Conservation (phyloP, 2,329 filamentous ascomycete genomes). For the Lachnellula willkommii region DNA sequence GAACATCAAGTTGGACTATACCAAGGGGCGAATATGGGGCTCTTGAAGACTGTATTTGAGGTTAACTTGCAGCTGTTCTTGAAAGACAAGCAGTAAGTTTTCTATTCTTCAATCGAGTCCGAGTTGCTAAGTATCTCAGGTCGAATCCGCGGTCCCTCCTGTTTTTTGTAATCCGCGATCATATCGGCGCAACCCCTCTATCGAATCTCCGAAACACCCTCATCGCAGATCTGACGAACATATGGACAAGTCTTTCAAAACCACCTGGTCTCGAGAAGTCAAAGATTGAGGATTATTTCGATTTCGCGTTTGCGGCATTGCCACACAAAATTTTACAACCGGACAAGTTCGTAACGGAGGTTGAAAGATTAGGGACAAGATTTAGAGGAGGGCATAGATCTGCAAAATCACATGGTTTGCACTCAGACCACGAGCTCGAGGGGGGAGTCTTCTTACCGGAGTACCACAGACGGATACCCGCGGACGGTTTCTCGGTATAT, state of each 20-base stretch:
- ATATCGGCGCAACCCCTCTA: slow-evolving; percentile 86
- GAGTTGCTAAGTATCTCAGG: slow-evolving; percentile 40
- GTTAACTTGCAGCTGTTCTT: slow-evolving; percentile 96
- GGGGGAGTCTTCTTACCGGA: slow-evolving; percentile 85
- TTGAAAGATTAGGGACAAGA: slow-evolving; percentile 70
- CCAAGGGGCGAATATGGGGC: slow-evolving; percentile 96
- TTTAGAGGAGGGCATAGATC: slow-evolving; percentile 79
- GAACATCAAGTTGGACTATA: slow-evolving; percentile 98
- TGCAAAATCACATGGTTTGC: slow-evolving; percentile 53
- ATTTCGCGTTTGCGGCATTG: slow-evolving; percentile 92
- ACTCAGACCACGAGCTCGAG: slow-evolving; percentile 65
- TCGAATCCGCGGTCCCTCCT: slow-evolving; percentile 84
- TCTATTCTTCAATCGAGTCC: background rate
- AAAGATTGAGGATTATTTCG: slow-evolving; percentile 93
- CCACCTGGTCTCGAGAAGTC: slow-evolving; percentile 82
- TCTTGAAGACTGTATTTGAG: slow-evolving; percentile 98
- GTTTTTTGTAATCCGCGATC: slow-evolving; percentile 98
- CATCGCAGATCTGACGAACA: slow-evolving; percentile 81
- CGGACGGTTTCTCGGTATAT: slow-evolving; percentile 93
- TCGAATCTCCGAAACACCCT: slow-evolving; percentile 85
- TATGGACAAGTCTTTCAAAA: slow-evolving; percentile 92
- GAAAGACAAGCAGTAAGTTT: slow-evolving; percentile 80
- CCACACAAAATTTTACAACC: slow-evolving; percentile 96
- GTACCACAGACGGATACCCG: slow-evolving; percentile 92
- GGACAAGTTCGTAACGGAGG: slow-evolving; percentile 79